Conservation (phyloP, 2,329 filamentous ascomycete genomes). For the Acrocalymma vagum region DNA sequence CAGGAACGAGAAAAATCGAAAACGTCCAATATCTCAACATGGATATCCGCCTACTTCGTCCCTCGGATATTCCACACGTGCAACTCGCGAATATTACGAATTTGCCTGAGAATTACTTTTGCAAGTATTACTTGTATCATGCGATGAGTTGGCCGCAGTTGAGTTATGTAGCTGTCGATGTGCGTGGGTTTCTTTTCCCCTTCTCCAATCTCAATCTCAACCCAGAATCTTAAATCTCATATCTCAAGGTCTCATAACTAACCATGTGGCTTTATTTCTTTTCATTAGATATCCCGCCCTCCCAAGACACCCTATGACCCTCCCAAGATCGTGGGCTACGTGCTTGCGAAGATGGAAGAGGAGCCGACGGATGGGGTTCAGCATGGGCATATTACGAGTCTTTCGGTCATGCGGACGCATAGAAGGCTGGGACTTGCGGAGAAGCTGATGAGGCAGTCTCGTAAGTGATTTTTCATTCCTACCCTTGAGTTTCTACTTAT, state of each 20-base stretch:
- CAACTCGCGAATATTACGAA: slow-evolving; percentile 99
- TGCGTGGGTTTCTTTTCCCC: slow-evolving; percentile 37
- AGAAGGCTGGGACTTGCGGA: slow-evolving; percentile 90
- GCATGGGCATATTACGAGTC: slow-evolving; percentile 94
- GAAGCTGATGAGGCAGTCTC: slow-evolving; percentile 96
- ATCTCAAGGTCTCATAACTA: slow-evolving; percentile 1
- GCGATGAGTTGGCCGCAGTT: slow-evolving; percentile 98
- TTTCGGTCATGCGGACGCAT: slow-evolving; percentile 97
- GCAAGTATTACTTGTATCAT: slow-evolving; percentile 99
- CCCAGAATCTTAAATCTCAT: no score
- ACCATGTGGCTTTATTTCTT: not conserved
- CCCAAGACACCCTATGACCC: slow-evolving; percentile 83
- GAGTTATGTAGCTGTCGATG: slow-evolving; percentile 93
- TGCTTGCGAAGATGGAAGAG: slow-evolving; percentile 99
- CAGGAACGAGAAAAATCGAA: no score
- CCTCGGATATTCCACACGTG: slow-evolving; percentile 87
- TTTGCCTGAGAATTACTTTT: slow-evolving; percentile 98
- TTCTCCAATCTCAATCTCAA: not conserved
- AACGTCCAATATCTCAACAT: no score
- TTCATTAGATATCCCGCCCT: slow-evolving; percentile 79
- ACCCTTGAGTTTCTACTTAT: not conserved
- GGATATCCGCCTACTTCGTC: slow-evolving; percentile 88
- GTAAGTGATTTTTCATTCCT: slow-evolving; percentile 53
- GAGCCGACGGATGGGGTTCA: slow-evolving; percentile 89
- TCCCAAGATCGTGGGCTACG: slow-evolving; percentile 97